These are phyloP conservation scores for Parmelia sp. DNA, from an alignment of 495 filamentous ascomycete genomes.

Conservation along the genomic window DNA sequence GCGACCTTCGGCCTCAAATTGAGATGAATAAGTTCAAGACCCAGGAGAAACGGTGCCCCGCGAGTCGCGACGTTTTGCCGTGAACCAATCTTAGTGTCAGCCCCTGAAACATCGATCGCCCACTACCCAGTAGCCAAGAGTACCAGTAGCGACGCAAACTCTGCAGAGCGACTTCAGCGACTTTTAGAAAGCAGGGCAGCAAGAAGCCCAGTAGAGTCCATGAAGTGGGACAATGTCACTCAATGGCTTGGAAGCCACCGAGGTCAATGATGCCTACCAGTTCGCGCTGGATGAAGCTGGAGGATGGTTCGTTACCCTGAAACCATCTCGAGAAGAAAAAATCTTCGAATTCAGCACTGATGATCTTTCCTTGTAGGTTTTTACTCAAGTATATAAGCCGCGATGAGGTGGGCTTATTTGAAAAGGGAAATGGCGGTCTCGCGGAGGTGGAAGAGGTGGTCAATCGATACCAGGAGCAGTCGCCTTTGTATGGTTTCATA, in stretches of 20 bases:
- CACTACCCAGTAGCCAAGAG: conserved; percentile 9
- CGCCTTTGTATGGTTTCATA: conserved; percentile 87
- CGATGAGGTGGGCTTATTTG: conserved; percentile 78
- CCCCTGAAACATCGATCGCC: conserved; percentile 6
- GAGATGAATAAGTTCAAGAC: not conserved
- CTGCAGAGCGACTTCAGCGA: not conserved
- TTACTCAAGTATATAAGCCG: conserved; percentile 85
- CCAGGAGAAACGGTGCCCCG: not conserved
- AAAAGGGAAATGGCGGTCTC: conserved; percentile 74
- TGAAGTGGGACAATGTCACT: conserved; percentile 68
- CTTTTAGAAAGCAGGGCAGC: conserved; percentile 12
- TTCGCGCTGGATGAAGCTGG: conserved; percentile 73
- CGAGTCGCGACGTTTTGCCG: not conserved
- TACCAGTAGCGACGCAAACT: conserved; percentile 14
- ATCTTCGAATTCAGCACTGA: conserved; percentile 4
- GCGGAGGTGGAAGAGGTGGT: conserved; percentile 74
- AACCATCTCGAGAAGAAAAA: not conserved
- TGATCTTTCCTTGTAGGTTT: conserved; percentile 60
- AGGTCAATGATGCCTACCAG: conserved; percentile 79
- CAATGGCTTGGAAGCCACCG: conserved; percentile 85
- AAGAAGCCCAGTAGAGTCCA: conserved; percentile 17
- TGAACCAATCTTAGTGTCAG: not conserved
- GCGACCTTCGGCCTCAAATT: not conserved
- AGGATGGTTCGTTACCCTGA: conserved; percentile 69
- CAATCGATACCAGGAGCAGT: conserved; percentile 69